These are phyloP conservation scores for Phoma herbarum DNA, from an alignment of 2,329 filamentous ascomycete species.

Conservation along the genomic window DNA sequence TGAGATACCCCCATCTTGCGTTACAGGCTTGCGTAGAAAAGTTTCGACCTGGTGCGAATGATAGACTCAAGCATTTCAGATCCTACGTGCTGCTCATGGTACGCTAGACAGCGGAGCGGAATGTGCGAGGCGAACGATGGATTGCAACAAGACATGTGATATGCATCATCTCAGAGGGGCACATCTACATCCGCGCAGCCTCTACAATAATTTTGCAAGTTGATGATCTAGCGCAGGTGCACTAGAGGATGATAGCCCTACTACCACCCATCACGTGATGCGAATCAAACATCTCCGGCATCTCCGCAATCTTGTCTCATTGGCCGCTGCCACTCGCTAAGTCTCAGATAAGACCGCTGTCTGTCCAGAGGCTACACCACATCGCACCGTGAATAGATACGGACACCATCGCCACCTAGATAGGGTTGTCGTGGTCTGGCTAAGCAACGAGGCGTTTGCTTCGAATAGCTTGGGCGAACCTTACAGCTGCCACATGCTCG, in stretches of 20 bases:
- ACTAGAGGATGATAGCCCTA: too few relatives aligned
- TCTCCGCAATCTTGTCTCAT: constrained; percentile 13
- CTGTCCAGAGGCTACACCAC: constrained; percentile 10
- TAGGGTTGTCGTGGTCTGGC: constrained; percentile 10
- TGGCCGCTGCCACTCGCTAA: constrained; percentile 7
- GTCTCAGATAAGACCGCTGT: constrained; percentile 14
- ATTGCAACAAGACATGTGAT: neutral
- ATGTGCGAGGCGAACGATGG: neutral
- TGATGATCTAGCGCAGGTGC: neutral
- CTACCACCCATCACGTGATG: constrained; percentile 8
- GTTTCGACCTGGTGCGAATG: neutral
- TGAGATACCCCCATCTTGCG: constrained; percentile 14
- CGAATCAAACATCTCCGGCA: constrained; percentile 4
- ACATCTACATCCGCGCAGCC: neutral
- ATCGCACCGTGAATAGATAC: constrained; percentile 20
- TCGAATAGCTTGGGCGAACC: constrained; percentile 11
- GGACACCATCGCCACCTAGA: constrained; percentile 9
- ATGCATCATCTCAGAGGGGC: neutral
- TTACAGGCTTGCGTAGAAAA: constrained; percentile 5
- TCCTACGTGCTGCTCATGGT: neutral
- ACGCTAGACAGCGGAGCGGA: neutral
- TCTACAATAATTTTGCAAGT: neutral
- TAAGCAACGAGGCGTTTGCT: constrained; percentile 22
- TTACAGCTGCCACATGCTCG: neutral
- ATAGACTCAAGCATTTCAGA: neutral